phyloP scores from a whole-genome alignment of 169 alveolate genomes.

The Plasmodium inui region DNA sequence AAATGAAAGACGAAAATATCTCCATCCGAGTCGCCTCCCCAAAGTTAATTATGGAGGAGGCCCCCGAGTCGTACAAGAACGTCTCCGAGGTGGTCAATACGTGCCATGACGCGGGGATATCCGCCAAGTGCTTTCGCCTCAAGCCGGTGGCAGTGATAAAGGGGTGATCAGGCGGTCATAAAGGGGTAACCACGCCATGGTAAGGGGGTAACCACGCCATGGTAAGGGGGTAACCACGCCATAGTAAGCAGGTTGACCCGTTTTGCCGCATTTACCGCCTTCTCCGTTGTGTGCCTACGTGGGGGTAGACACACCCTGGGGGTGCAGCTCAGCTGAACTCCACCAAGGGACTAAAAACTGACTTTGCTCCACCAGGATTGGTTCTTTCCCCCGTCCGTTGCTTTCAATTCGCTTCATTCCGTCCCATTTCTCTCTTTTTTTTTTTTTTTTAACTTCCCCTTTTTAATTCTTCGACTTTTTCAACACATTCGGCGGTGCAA shows the following conservation, averaged over 20 bases:
- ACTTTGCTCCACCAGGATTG: not conserved
- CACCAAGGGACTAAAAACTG: not conserved
- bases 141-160: slow-evolving; percentile 92
- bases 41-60: slow-evolving; percentile 91
- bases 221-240: not conserved
- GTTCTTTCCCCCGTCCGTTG: not conserved
- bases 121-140: slow-evolving; percentile 87
- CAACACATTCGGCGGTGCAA: not conserved
- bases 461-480: not conserved
- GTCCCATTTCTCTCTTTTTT: not conserved
- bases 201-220: not conserved
- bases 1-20: slow-evolving; percentile 81
- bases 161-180: slow-evolving; percentile 77
- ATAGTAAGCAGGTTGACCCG: not conserved
- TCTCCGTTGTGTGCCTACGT: not conserved
- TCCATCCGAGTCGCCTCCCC: slow-evolving; percentile 92
- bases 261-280: not conserved
- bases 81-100: slow-evolving; percentile 89
- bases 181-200: not conserved
- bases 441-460: not conserved
- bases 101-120: slow-evolving; percentile 92
- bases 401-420: not conserved
- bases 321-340: not conserved
- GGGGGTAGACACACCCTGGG: not conserved
- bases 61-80: slow-evolving; percentile 93